Base-by-base conservation (phyloP, 2,329 filamentous ascomycete species). In the Aspergillus sp. region DNA sequence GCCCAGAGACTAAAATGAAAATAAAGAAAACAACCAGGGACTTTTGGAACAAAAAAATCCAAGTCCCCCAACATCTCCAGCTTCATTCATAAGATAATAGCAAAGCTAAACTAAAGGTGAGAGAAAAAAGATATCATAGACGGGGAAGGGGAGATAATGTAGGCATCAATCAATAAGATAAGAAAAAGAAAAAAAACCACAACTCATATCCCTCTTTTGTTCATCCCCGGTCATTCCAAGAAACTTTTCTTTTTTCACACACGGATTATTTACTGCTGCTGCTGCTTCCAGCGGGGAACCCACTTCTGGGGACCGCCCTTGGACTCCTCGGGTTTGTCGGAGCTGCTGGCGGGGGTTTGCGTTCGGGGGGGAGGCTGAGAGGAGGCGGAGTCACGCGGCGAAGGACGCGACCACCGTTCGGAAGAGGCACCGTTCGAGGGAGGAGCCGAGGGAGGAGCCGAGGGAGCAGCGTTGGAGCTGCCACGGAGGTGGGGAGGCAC, bases 401-500 rank as follows among this genome's bases (percentile, higher is more conserved):
- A 51, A 32, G 65, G 67, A 56, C 67, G 68, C 58, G 73, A 72
- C 39, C 69, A 75, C 52, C 73, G 72, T 58, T 73, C 70, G 42
- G 68, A 55, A 49, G 71, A 65, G 50, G 71, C 66, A 26, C 69
- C 70, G 58, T 72, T 69, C 54, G 73, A 66, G 36, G 69, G 61
- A 54, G 45, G 42, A 29, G 71, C 65, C 54, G 73, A 66, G 36
- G 69, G 61, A 54, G 45, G 42, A 29, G 71, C 65, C 46, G 68
- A 66, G 49, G 72, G 67, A 50, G 69, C 61, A 57, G 72, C 65
- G 60, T 55, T 61, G 57, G 69, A 68, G 53, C 69, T 72, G 58
- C 70, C 62, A 60, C 77, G 77, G 59, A 75, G 65, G 62, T 77
- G 75, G 66, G 77, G 77, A 29, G 76, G 76, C 32, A 78, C 73